Conservation (phyloP, 2,329 filamentous ascomycete genomes). For the Uncinocarpus reesii region DNA sequence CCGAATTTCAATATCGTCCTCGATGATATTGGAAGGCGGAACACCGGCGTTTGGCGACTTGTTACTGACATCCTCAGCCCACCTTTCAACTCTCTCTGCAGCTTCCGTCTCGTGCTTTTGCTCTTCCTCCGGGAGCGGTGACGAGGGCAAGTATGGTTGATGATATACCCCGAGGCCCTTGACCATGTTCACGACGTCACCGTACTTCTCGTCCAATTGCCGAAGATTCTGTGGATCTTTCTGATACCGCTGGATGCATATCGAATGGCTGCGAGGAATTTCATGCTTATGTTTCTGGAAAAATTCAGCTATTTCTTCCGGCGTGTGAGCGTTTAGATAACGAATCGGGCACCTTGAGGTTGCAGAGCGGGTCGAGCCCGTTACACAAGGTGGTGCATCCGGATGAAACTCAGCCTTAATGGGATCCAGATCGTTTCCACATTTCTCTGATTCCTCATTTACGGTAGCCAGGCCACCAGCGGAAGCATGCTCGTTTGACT, state of each 20-base stretch:
- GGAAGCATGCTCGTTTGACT: conserved; percentile 33
- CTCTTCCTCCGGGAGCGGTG: conserved; percentile 30
- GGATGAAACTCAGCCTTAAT: conserved; percentile 40
- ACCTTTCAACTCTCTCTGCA: conserved; percentile 67
- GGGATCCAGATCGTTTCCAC: conserved; percentile 47
- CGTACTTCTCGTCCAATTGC: conserved; percentile 88
- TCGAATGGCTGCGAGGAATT: conserved; percentile 82
- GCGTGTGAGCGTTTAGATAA: conserved; percentile 81
- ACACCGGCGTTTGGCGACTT: conserved; percentile 37
- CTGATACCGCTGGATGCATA: conserved; percentile 84
- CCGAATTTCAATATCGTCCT: conserved; percentile 47
- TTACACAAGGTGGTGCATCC: conserved; percentile 37
- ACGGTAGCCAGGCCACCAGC: conserved; percentile 23
- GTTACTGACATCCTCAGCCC: conserved; percentile 67
- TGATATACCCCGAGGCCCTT: conserved; percentile 79
- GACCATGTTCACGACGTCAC: conserved; percentile 87
- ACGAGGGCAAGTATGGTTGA: conserved; percentile 67
- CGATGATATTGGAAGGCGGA: not conserved
- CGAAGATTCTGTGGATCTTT: conserved; percentile 74
- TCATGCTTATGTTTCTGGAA: conserved; percentile 94
- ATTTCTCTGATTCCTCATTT: conserved; percentile 33
- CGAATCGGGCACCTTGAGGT: conserved; percentile 77
- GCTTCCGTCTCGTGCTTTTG: conserved; percentile 34
- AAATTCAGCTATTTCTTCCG: conserved; percentile 85
- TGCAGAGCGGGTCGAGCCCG: conserved; percentile 34